phyloP scores from a whole-genome alignment of 495 filamentous ascomycete species.

The Xanthoparmelia taractica region DNA sequence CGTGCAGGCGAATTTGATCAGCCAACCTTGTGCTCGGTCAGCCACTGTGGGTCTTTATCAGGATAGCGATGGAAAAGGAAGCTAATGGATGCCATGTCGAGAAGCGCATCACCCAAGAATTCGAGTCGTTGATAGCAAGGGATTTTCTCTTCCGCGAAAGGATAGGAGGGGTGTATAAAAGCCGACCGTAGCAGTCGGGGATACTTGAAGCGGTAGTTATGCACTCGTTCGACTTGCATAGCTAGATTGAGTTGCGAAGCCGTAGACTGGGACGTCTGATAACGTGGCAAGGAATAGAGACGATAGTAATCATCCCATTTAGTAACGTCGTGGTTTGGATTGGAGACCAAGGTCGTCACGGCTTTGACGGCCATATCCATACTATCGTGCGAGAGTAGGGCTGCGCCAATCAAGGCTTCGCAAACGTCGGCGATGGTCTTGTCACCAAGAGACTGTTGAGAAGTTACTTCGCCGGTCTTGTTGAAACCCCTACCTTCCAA shows the following conservation, averaged over 20 bases:
- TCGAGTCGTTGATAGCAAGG: constrained; percentile 90
- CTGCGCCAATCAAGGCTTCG: constrained; percentile 88
- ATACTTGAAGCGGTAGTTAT: constrained; percentile 75
- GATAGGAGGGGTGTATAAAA: constrained; percentile 81
- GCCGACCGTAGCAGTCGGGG: constrained; percentile 74
- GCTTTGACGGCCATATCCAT: constrained; percentile 80
- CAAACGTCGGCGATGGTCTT: constrained; percentile 97
- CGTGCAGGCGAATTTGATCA: neutral
- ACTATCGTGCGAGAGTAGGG: constrained; percentile 55
- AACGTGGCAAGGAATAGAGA: constrained; percentile 63
- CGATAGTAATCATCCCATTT: constrained; percentile 64
- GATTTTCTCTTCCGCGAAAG: constrained; percentile 61
- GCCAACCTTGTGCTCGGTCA: constrained; percentile 85
- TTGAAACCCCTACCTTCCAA: constrained; percentile 53
- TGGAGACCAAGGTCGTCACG: constrained; percentile 67
- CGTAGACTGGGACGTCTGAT: constrained; percentile 53
- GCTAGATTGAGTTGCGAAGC: constrained; percentile 61
- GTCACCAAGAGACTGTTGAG: constrained; percentile 66
- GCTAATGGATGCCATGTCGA: constrained; percentile 82
- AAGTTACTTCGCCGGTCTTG: constrained; percentile 43
- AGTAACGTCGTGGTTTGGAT: constrained; percentile 56
- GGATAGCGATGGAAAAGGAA: constrained; percentile 71
- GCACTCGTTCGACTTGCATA: constrained; percentile 51
- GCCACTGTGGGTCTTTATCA: constrained; percentile 83
- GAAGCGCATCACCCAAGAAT: constrained; percentile 83